These are phyloP conservation scores for Bipolaris oryzae DNA, from an alignment of 2,329 filamentous ascomycete species.

Conservation along the genomic window DNA sequence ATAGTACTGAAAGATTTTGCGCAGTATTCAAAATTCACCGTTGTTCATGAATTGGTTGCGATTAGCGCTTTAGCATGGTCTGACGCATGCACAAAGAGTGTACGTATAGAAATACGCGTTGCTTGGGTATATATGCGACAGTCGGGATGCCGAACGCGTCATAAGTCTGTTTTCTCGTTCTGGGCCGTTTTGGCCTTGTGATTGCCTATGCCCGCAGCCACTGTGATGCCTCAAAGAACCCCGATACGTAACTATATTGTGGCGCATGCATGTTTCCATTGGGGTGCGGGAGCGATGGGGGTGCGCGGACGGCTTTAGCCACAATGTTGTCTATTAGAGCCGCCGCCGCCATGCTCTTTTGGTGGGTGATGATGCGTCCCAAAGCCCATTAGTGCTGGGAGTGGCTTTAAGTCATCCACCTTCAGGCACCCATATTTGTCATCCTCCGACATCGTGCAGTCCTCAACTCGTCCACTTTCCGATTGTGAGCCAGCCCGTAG, in stretches of 20 bases:
- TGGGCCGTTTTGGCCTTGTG: background rate
- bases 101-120: background rate
- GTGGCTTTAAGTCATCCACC: background rate
- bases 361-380: background rate
- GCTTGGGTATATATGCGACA: background rate
- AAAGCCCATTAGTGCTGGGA: background rate
- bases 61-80: too few species aligned
- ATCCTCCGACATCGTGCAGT: background rate
- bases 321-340: slow-evolving; percentile 4
- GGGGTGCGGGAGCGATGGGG: background rate
- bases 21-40: background rate
- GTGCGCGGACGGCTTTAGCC: slow-evolving; percentile 5
- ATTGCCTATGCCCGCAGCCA: background rate
- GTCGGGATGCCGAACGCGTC: slow-evolving; percentile 1
- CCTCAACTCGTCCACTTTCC: background rate
- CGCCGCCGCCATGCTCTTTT: background rate
- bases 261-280: background rate
- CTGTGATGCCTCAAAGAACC: background rate
- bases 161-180: background rate
- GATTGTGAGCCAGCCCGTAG: background rate
- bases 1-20: background rate
- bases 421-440: slow-evolving; percentile 11
- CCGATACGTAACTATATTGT: background rate
- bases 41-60: background rate
- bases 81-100: background rate